These are phyloP conservation scores for Xylona heveae DNA, from an alignment of 495 filamentous ascomycete genomes.

Conservation along the genomic window DNA sequence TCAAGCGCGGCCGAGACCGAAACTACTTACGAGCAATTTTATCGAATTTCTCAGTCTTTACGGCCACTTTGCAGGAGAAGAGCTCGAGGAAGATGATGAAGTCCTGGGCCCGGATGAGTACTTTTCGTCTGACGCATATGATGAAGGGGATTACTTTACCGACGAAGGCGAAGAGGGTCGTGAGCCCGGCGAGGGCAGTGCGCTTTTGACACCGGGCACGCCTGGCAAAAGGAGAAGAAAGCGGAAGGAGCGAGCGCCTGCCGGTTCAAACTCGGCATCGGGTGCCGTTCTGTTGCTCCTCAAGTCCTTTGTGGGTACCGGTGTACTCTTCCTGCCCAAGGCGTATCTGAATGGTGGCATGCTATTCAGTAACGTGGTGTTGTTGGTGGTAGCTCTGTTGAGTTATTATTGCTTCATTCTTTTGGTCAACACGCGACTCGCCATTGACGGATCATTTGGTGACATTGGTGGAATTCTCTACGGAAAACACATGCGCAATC, in stretches of 20 bases:
- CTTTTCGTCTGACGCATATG: conserved; percentile 48
- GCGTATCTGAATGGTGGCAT: conserved; percentile 92
- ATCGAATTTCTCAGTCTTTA: conserved; percentile 88
- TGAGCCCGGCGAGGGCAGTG: conserved; percentile 61
- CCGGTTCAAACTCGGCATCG: conserved; percentile 49
- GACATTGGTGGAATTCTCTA: conserved; percentile 89
- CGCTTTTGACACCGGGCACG: conserved; percentile 48
- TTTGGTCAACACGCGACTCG: conserved; percentile 66
- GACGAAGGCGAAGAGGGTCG: conserved; percentile 21
- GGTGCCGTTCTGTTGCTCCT: conserved; percentile 65
- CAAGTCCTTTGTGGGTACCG: conserved; percentile 94
- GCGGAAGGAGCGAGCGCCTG: conserved; percentile 44
- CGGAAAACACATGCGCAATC: conserved; percentile 65
- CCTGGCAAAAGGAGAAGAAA: conserved; percentile 41
- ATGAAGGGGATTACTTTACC: conserved; percentile 19
- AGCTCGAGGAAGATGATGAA: conserved; percentile 89
- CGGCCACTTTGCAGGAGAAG: conserved; percentile 92
- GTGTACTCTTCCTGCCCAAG: conserved; percentile 86
- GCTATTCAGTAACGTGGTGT: conserved; percentile 82
- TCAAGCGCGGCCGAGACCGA: conserved; percentile 21
- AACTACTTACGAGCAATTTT: conserved; percentile 71
- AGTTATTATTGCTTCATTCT: conserved; percentile 95
- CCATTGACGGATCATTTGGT: conserved; percentile 76
- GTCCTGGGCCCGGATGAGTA: conserved; percentile 67
- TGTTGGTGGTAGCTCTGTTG: conserved; percentile 60